Percentiles rank a stretch among this genome's conserved stretches.
Evolutionary conservation across 257 asterid species (phyloP).

Genomic region (Cordia subcordata): DNA sequence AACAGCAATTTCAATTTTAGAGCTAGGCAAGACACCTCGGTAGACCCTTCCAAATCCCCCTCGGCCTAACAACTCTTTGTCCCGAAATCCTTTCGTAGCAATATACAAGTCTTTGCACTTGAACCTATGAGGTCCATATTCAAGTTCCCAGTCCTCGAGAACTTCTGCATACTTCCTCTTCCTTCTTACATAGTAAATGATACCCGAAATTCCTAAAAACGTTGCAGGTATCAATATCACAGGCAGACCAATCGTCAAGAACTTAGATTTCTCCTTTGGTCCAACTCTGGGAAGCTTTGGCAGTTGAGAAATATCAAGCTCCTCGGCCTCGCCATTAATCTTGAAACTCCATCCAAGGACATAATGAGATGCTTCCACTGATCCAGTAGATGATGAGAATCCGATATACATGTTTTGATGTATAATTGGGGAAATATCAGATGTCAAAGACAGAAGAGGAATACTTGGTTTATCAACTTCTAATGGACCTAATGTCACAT

Average conservation of each 20-base stretch:
- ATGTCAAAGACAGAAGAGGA: constrained; percentile 18
- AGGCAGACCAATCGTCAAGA: constrained; percentile 4
- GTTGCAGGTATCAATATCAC: constrained; percentile 22
- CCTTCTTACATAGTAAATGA: constrained; percentile 23
- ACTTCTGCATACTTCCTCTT: constrained; percentile 31
- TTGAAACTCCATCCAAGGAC: constrained; percentile 23
- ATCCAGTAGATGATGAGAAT: constrained; percentile 12
- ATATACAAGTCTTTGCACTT: constrained; percentile 44
- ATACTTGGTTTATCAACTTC: constrained; percentile 4
- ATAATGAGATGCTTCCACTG: constrained; percentile 5
- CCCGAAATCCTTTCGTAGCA: constrained; percentile 60
- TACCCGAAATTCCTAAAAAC: neutral
- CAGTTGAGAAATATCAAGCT: constrained; percentile 10
- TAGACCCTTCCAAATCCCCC: constrained; percentile 80
- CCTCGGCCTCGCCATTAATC: constrained; percentile 14
- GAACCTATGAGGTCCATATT: constrained; percentile 67
- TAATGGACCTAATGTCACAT: constrained; percentile 17
- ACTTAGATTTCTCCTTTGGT: neutral
- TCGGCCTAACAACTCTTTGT: constrained; percentile 45
- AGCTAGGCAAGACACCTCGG: constrained; percentile 44
- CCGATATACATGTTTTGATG: constrained; percentile 15
- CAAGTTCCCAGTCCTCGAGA: constrained; percentile 71
- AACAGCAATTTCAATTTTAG: constrained; percentile 52
- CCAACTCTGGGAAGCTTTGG: constrained; percentile 7
- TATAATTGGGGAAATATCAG: constrained; percentile 13